A percentile compares a stretch with the other conserved stretches of the same genome.
Evolutionary conservation across 148 eudicot genomes (phyloP).

Genomic region (Tetragonia tetragonoides): DNA sequence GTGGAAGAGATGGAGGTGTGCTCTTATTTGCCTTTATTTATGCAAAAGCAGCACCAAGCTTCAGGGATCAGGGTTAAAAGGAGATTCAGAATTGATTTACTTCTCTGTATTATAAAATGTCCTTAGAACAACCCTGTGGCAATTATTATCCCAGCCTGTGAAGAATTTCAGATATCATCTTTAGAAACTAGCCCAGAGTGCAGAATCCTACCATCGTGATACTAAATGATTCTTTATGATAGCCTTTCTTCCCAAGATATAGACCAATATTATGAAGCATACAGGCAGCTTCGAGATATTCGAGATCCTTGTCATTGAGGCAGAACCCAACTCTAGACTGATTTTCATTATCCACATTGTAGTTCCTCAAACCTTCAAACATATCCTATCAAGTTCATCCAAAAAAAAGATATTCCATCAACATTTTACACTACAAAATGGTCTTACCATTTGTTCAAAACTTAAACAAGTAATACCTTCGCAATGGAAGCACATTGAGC

Average conservation of each 20-base stretch:
- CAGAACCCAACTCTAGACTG: slow-evolving; percentile 14
- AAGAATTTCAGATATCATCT: not conserved
- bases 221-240: slow-evolving; percentile 63
- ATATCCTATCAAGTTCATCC: slow-evolving; percentile 37
- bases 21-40: not conserved
- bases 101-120: not conserved
- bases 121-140: not conserved
- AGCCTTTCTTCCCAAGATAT: slow-evolving; percentile 61
- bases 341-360: slow-evolving; percentile 26
- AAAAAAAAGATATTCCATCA: slow-evolving; percentile 1
- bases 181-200: not conserved
- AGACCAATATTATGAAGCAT: slow-evolving; percentile 71
- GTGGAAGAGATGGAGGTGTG: not conserved
- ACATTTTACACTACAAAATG: not conserved
- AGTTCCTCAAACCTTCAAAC: slow-evolving; percentile 54
- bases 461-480: slow-evolving; percentile 37
- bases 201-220: slow-evolving; percentile 48
- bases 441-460: not conserved
- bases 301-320: slow-evolving; percentile 57
- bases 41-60: not conserved
- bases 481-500: slow-evolving; percentile 40
- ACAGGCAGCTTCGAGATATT: slow-evolving; percentile 76
- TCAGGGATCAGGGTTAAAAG: not conserved
- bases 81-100: not conserved
- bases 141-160: not conserved